Evolutionary conservation across 2,329 filamentous ascomycete genomes (phyloP).

Genomic region (Alternaria consortialis): DNA sequence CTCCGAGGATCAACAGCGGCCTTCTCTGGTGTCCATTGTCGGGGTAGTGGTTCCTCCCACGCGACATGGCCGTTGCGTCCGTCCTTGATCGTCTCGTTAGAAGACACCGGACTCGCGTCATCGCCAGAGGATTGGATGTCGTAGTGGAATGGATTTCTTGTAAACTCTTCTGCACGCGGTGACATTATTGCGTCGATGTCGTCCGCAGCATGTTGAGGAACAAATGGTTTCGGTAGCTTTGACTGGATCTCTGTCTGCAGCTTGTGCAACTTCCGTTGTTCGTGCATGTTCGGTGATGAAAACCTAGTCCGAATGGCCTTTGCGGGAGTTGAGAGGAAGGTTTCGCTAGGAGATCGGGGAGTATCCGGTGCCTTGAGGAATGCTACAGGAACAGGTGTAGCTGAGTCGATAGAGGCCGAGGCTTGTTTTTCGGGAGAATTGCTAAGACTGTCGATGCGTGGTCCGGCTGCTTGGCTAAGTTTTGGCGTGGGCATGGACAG

Average conservation of each 20-base stretch:
- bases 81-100: constrained; percentile 45
- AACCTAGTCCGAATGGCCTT: constrained; percentile 48
- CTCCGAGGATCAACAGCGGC: constrained; percentile 74
- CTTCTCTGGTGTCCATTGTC: constrained; percentile 62
- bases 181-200: constrained; percentile 69
- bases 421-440: constrained; percentile 28
- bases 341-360: constrained; percentile 24
- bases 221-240: constrained; percentile 41
- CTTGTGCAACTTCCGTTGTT: constrained; percentile 50
- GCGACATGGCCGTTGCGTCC: constrained; percentile 35
- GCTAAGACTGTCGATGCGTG: constrained; percentile 39
- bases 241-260: constrained; percentile 53
- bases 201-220: constrained; percentile 43
- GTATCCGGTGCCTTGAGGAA: constrained; percentile 27
- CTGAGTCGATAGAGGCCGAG: constrained; percentile 18
- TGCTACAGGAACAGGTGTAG: constrained; percentile 11
- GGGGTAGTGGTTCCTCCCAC: constrained; percentile 38
- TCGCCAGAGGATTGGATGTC: constrained; percentile 38
- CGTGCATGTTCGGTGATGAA: constrained; percentile 51
- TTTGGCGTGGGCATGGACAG: constrained; percentile 21
- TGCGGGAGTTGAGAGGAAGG: constrained; percentile 43
- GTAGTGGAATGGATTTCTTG: constrained; percentile 58
- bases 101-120: constrained; percentile 43
- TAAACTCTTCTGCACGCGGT: constrained; percentile 77
- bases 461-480: constrained; percentile 17